Evolutionary conservation across 805 yeast genomes (phyloP).

Genomic region (Saccharomyces kudriavzevii): DNA sequence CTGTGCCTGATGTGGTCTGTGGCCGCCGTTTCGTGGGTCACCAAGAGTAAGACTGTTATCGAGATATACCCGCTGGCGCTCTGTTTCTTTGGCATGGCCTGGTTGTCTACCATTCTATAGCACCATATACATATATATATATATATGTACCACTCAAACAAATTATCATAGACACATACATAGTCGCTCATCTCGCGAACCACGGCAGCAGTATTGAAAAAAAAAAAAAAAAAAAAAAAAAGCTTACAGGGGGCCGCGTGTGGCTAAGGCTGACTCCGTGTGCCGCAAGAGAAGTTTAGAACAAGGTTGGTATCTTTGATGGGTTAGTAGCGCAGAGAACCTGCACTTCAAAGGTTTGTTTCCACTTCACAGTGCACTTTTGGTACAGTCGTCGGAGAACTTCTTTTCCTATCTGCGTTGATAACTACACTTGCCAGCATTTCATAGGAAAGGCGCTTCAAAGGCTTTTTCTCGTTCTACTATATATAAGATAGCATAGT

Average conservation of each 20-base stretch:
- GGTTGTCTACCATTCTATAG: constrained; percentile 18
- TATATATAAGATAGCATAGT: background rate
- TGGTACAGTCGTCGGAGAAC: background rate
- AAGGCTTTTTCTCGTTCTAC: background rate
- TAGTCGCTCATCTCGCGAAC: background rate
- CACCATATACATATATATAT: background rate
- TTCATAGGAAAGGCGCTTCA: background rate
- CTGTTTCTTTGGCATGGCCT: constrained; percentile 21
- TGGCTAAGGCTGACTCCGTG: background rate
- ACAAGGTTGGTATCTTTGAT: background rate
- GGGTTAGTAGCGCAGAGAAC: background rate
- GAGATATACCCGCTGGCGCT: constrained; percentile 24
- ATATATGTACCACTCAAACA: background rate
- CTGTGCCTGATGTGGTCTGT: constrained; percentile 23
- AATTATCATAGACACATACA: background rate
- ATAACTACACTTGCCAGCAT: background rate
- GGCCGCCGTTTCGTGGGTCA: constrained; percentile 18
- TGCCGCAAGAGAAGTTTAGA: background rate
- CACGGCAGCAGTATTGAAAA: background rate
- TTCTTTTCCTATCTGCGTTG: background rate
- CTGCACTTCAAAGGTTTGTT: background rate
- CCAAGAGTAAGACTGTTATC: constrained; percentile 16
- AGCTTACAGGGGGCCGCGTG: background rate
- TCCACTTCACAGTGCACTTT: background rate
- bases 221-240: background rate